phyloP scores from a whole-genome alignment of 2,329 filamentous ascomycete genomes.

The Macrophomina tecta region DNA sequence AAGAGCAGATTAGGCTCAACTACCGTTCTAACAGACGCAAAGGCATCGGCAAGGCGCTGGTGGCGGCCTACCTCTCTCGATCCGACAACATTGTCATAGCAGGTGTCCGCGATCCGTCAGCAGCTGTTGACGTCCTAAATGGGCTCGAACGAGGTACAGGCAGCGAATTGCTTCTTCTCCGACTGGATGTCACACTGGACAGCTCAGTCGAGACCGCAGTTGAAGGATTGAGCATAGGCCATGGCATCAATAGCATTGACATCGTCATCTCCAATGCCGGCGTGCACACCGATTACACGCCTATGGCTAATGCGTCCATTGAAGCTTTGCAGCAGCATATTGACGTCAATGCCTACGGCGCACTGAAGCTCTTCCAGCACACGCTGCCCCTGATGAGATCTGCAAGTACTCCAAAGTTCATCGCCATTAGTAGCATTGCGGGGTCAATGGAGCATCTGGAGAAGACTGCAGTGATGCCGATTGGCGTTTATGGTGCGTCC shows the following conservation, averaged over 20 bases:
- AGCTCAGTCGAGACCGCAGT: background rate
- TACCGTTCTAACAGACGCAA: background rate
- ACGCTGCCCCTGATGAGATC: background rate
- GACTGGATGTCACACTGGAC: background rate
- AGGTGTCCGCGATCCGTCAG: background rate
- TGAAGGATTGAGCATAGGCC: background rate
- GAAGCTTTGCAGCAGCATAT: background rate
- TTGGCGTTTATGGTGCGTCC: background rate
- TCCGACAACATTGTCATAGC: conserved; percentile 5
- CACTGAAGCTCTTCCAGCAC: conserved; percentile 4
- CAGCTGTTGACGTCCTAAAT: background rate
- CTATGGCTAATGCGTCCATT: background rate
- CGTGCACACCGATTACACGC: conserved; percentile 43
- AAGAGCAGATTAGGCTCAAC: too few relatives aligned
- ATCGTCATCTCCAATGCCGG: conserved; percentile 47
- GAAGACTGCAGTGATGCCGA: background rate
- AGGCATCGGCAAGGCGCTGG: conserved; percentile 11
- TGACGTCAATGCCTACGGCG: background rate
- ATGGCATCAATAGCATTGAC: conserved; percentile 30
- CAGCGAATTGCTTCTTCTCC: background rate
- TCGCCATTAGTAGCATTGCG: background rate
- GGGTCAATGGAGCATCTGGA: background rate
- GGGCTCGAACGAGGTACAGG: background rate
- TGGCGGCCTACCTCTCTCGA: conserved; percentile 6
- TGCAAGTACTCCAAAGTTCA: conserved; percentile 2